Base-by-base conservation (phyloP, 192 early-diverging fungal species). In the Dimargaris cristalligena region DNA sequence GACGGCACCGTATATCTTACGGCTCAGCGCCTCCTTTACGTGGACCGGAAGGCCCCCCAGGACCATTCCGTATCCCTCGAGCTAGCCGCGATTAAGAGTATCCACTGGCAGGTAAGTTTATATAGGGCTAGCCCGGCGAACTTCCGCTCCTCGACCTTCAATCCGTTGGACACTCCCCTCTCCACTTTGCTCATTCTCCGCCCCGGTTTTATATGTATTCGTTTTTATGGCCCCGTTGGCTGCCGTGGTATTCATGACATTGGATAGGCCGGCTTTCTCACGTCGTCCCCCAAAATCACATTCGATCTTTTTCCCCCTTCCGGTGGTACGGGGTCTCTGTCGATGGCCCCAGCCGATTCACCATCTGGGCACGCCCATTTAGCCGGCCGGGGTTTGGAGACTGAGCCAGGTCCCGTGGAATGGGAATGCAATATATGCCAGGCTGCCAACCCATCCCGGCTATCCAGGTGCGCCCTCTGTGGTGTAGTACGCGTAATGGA, bases 1-100 rank as follows among this genome's bases (percentile, higher is more conserved):
- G 55, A 57, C 28, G 55, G 55, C 22, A 57, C 22, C 33, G n/a
- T 57, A 22, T 57, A 57, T n/a, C 34, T 57, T n/a, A 57, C 55
- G 11, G 34, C 55, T 4, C 35, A 38, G 9, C 55, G 55, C 20
- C 30, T 57, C 32, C 35, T 57, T 16, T 57, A 57, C 33, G 55
- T 57, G 3, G 55, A 57, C 34, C 22, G 28, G 13, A 3, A 20
- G 22, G 18, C 22, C 18, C 55, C 55, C 22, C 55, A 34, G 34
- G 18, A 34, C 18, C 30, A 34, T 11, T 57, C 55, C 34, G 34
- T 57, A n/a, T 38, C 34, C 32, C 23, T 57, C 8, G 55, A 57
- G 23, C 55, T 57, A 6, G 33, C 33, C 13, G 22, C 10, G 22
- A 26, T 50, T 2, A 4, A 50, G 26, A 50, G 11, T 3, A 22